Percentiles rank a stretch among this genome's conserved stretches.
These are phyloP conservation scores for Lagenidium sp. DNA, from an alignment of 352 stramenopile species.

Conservation along the genomic window DNA sequence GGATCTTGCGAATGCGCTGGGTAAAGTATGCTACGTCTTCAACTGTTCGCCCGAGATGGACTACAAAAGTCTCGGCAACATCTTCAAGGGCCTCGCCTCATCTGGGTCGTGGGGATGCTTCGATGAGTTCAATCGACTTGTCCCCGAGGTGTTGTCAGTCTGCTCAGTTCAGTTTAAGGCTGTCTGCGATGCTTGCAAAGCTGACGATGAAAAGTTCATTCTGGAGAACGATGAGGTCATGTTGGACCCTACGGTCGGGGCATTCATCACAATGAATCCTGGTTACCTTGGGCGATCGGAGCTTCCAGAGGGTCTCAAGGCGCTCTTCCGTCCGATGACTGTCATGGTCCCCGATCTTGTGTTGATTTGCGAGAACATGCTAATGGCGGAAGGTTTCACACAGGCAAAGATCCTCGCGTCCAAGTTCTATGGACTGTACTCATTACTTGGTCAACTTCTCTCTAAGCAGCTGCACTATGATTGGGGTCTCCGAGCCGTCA, in stretches of 20 bases:
- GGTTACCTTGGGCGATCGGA: constrained; percentile 93
- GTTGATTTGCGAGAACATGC: constrained; percentile 97
- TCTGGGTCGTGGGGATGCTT: constrained; percentile 95
- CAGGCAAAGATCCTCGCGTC: constrained; percentile 91
- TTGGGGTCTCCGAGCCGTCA: constrained; percentile 92
- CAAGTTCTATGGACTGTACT: constrained; percentile 96
- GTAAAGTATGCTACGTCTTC: constrained; percentile 95
- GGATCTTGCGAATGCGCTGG: constrained; percentile 90
- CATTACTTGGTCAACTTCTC: constrained; percentile 87
- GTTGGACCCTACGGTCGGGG: constrained; percentile 89
- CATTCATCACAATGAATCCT: constrained; percentile 97
- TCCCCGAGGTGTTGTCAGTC: constrained; percentile 91
- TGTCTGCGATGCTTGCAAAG: constrained; percentile 93
- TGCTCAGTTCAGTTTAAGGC: constrained; percentile 95
- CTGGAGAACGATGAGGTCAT: constrained; percentile 92
- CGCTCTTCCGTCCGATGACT: constrained; percentile 94
- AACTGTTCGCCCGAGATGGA: constrained; percentile 96
- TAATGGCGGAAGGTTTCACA: constrained; percentile 95
- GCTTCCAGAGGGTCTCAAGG: constrained; percentile 92
- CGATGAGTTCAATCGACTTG: constrained; percentile 95
- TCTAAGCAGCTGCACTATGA: constrained; percentile 96
- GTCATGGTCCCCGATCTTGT: constrained; percentile 95
- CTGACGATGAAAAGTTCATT: constrained; percentile 90
- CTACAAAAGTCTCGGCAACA: constrained; percentile 94
- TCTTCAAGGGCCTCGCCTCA: constrained; percentile 94